These are phyloP conservation scores for Neurospora tetrasperma DNA, from an alignment of 495 filamentous ascomycete species.

Conservation along the genomic window DNA sequence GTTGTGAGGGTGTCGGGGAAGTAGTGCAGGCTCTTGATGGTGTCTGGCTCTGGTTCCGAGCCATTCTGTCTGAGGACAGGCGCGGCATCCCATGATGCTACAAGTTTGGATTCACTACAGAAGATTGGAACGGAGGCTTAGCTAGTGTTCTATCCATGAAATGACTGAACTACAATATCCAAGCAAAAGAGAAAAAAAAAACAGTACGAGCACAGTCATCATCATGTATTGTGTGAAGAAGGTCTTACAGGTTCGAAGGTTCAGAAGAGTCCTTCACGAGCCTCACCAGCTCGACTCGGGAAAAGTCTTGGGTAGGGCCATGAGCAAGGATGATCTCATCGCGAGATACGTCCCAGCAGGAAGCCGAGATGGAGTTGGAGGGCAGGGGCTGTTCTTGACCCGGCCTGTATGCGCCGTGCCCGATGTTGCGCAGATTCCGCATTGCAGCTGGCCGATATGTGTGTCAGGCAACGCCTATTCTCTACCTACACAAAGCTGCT, in stretches of 20 bases:
- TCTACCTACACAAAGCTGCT: not conserved
- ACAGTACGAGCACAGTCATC: no score
- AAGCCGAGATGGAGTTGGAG: conserved; percentile 56
- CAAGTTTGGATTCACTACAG: conserved; percentile 26
- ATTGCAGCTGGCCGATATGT: conserved; percentile 35
- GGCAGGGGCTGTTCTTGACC: conserved; percentile 23
- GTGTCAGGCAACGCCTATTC: not conserved
- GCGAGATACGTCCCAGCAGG: conserved; percentile 65
- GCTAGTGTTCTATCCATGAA: not conserved
- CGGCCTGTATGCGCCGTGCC: conserved; percentile 45
- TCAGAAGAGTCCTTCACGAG: conserved; percentile 29
- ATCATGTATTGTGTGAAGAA: no score
- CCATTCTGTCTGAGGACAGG: conserved; percentile 60
- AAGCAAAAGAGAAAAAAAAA: no score
- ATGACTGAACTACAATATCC: not conserved
- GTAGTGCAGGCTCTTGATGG: conserved; percentile 67
- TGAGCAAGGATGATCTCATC: conserved; percentile 65
- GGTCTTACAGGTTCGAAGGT: conserved; percentile 37
- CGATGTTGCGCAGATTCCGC: conserved; percentile 71
- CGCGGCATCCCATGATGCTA: conserved; percentile 77
- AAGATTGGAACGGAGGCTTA: not conserved
- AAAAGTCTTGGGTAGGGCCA: conserved; percentile 53
- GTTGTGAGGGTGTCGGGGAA: conserved; percentile 67
- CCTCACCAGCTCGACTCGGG: conserved; percentile 57
- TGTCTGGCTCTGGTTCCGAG: conserved; percentile 45